A percentile compares a stretch with the other conserved stretches of the same genome.
These are phyloP conservation scores for Daldinia concentrica DNA, from an alignment of 495 filamentous ascomycete species.

Conservation along the genomic window DNA sequence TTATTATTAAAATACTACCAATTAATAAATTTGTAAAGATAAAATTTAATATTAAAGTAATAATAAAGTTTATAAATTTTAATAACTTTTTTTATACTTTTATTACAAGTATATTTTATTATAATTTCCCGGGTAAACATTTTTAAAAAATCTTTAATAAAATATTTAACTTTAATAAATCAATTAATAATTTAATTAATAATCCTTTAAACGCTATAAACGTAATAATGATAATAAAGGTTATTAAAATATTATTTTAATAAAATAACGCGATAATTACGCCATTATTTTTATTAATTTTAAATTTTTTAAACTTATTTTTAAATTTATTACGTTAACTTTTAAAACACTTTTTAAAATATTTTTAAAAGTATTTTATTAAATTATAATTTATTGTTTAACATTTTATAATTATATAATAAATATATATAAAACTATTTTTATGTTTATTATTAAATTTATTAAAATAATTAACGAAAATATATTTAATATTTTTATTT, in stretches of 20 bases:
- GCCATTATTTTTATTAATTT: not conserved
- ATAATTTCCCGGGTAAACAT: not conserved
- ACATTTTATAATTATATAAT: not conserved
- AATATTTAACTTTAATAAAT: not conserved
- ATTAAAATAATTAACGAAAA: constrained; percentile 11
- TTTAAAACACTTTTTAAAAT: not conserved
- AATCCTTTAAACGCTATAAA: not conserved
- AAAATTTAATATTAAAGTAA: not conserved
- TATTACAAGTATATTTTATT: not conserved
- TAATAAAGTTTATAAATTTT: not conserved
- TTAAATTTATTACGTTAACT: not conserved
- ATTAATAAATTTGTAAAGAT: not conserved
- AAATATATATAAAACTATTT: not conserved
- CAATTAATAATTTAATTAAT: not conserved
- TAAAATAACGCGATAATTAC: not conserved
- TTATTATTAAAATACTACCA: not conserved
- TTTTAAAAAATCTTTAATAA: not conserved
- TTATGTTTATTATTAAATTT: not conserved
- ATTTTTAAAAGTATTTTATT: not conserved
- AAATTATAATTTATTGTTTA: not conserved
- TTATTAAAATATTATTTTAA: not conserved
- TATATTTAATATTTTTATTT: constrained; percentile 5
- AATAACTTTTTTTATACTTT: not conserved
- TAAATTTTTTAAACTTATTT: not conserved
- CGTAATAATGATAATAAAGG: not conserved